phyloP scores from a whole-genome alignment of 495 filamentous ascomycete genomes.

The Penicillium herquei region DNA sequence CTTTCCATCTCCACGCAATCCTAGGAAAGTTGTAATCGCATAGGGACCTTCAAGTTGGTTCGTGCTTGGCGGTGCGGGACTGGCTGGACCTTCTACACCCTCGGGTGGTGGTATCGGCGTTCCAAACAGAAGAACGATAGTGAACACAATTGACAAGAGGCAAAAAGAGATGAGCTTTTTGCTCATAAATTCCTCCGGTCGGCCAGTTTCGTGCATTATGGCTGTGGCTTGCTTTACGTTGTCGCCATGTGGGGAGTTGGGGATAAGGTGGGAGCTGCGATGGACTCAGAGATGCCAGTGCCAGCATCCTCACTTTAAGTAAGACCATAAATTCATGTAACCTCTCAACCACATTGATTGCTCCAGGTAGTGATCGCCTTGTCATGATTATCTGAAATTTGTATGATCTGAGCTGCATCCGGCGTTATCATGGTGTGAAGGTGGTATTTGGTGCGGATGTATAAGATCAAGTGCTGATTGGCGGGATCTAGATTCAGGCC shows the following conservation, averaged over 20 bases:
- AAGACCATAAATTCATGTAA: background rate
- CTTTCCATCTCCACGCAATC: background rate
- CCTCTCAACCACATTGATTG: background rate
- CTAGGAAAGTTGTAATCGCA: slow-evolving; percentile 15
- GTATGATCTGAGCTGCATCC: background rate
- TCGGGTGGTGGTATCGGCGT: background rate
- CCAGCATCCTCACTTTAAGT: background rate
- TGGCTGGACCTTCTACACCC: background rate
- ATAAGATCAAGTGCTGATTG: background rate
- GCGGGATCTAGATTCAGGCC: background rate
- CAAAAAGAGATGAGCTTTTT: slow-evolving; percentile 14
- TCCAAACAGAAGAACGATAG: slow-evolving; percentile 10
- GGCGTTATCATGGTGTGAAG: background rate
- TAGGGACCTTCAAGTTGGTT: slow-evolving; percentile 2
- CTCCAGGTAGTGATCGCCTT: background rate
- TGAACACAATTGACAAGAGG: slow-evolving; percentile 10
- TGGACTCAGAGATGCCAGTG: background rate
- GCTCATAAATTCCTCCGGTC: slow-evolving; percentile 8
- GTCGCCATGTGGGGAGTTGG: background rate
- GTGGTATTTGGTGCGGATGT: background rate
- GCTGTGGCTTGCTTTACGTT: background rate
- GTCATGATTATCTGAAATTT: background rate
- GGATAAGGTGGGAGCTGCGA: too few species aligned
- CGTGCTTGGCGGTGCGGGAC: background rate
- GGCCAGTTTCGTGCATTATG: background rate